Evolutionary conservation across 805 yeast genomes (phyloP).

Genomic region (Candida corydali): DNA sequence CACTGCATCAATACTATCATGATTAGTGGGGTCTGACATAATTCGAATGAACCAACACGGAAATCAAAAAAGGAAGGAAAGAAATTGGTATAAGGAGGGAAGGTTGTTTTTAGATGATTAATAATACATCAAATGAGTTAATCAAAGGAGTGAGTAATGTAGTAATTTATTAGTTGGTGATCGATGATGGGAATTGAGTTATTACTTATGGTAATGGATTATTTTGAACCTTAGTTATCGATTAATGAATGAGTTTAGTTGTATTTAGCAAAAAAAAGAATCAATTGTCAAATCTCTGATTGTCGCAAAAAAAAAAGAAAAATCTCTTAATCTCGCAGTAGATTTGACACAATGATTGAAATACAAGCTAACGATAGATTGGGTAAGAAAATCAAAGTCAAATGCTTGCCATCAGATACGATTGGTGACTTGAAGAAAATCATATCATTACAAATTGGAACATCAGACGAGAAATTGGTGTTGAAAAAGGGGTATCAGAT

Average conservation of each 20-base stretch:
- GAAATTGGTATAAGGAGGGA: not conserved
- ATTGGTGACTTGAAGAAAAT: conserved; percentile 88
- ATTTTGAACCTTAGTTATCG: not conserved
- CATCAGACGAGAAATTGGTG: conserved; percentile 58
- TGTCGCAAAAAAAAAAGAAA: not conserved
- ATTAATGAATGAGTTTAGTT: no score
- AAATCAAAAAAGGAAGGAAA: not conserved
- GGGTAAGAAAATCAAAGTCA: conserved; percentile 84
- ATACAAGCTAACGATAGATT: conserved; percentile 51
- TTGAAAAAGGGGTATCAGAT: conserved; percentile 83
- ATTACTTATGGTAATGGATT: no score
- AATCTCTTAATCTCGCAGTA: not conserved
- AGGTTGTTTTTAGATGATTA: not conserved
- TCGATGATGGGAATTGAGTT: no score
- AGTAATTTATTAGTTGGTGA: not conserved
- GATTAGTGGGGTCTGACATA: conserved; percentile 1
- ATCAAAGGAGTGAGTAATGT: not conserved
- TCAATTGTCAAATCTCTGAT: no score
- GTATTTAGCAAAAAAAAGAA: not conserved
- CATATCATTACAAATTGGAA: conserved; percentile 78
- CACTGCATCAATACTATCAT: conserved; percentile 4
- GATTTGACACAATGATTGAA: conserved; percentile 29
- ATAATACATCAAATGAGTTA: not conserved
- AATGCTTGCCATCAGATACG: conserved; percentile 80
- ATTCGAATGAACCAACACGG: no score